A percentile compares a stretch with the other conserved stretches of the same genome.
These are phyloP conservation scores for Annulohypoxylon stygium DNA, from an alignment of 495 filamentous ascomycete genomes.

Conservation along the genomic window DNA sequence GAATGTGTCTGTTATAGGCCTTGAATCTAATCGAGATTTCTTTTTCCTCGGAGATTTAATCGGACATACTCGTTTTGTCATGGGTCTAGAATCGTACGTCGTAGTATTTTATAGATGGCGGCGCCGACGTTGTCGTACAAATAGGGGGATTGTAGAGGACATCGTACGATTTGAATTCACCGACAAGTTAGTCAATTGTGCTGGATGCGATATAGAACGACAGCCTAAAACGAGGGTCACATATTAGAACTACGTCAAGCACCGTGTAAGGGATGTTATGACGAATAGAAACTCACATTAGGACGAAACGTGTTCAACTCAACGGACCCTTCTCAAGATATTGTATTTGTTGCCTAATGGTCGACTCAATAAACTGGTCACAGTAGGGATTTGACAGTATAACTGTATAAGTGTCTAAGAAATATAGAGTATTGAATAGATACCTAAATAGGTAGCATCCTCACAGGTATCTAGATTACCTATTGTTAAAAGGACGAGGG, in stretches of 20 bases:
- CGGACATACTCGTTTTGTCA: background rate
- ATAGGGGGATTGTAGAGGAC: background rate
- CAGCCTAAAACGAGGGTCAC: background rate
- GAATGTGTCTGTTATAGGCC: background rate
- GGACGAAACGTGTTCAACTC: background rate
- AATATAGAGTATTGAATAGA: background rate
- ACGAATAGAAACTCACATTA: slow-evolving; percentile 5
- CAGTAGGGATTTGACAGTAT: background rate
- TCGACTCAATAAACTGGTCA: background rate
- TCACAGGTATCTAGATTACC: too few species aligned
- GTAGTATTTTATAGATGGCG: background rate
- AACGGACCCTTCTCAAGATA: background rate
- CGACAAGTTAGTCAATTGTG: background rate
- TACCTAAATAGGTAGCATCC: too few species aligned
- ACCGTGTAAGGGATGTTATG: background rate
- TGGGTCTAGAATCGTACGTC: background rate
- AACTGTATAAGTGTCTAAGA: background rate
- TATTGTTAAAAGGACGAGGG: background rate
- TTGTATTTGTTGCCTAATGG: background rate
- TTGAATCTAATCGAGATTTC: background rate
- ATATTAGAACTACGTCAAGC: slow-evolving; percentile 1
- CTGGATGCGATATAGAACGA: background rate
- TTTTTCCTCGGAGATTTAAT: background rate
- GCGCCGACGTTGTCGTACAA: background rate
- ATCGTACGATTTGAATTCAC: slow-evolving; percentile 9